These are phyloP conservation scores for Lactarius indigo DNA, from an alignment of 768 basidiomycete genomes.

Conservation along the genomic window DNA sequence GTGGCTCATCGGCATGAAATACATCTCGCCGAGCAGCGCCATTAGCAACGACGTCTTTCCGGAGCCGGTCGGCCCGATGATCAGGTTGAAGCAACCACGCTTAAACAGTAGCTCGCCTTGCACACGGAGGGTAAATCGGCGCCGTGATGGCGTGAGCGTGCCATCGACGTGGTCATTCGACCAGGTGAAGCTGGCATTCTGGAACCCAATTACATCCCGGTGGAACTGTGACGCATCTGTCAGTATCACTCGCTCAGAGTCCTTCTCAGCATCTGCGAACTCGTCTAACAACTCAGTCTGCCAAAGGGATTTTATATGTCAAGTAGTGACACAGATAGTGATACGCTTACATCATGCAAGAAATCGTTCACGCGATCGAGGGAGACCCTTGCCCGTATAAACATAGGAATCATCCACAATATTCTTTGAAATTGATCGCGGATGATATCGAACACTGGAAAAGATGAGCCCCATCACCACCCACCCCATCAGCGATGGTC, in stretches of 20 bases:
- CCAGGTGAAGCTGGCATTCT: constrained; percentile 56
- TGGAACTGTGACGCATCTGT: constrained; percentile 21
- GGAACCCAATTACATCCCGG: constrained; percentile 43
- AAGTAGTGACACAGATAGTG: constrained; percentile 21
- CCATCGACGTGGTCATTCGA: constrained; percentile 35
- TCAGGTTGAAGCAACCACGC: constrained; percentile 49
- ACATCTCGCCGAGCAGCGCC: constrained; percentile 68
- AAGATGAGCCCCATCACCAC: not conserved
- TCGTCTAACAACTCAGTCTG: constrained; percentile 35
- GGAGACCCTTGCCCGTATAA: constrained; percentile 38
- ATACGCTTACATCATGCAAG: constrained; percentile 30
- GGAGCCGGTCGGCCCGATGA: constrained; percentile 54
- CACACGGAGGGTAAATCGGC: constrained; percentile 49
- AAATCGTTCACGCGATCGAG: constrained; percentile 40
- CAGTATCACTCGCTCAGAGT: constrained; percentile 16
- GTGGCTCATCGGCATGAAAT: constrained; percentile 48
- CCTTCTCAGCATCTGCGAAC: constrained; percentile 24
- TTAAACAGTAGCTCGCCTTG: constrained; percentile 54
- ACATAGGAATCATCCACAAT: constrained; percentile 27
- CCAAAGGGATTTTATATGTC: constrained; percentile 28
- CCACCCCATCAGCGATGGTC: not conserved
- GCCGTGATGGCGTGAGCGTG: constrained; percentile 39
- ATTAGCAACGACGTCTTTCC: constrained; percentile 69
- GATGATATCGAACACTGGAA: constrained; percentile 40
- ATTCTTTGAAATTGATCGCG: constrained; percentile 32